Evolutionary conservation across 2,329 filamentous ascomycete species (phyloP).

Genomic region (Trichoderma oligosporum): DNA sequence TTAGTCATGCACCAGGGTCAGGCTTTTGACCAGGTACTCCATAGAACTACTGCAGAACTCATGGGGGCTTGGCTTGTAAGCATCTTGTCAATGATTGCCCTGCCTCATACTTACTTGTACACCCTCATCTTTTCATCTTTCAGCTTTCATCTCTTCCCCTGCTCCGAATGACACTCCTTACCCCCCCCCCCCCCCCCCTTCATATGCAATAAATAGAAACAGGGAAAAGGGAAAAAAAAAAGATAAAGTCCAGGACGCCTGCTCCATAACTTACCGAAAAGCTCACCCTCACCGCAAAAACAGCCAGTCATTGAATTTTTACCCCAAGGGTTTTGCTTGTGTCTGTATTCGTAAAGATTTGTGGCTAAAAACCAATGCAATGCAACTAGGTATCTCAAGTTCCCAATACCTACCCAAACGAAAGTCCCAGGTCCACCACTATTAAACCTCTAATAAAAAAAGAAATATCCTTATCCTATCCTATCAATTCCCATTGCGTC

Average conservation of each 20-base stretch:
- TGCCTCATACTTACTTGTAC: too few species aligned
- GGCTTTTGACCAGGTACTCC: background rate
- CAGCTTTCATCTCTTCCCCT: background rate
- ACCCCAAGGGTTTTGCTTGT: background rate
- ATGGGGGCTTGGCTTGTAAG: background rate
- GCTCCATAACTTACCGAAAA: background rate
- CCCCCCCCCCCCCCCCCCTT: background rate
- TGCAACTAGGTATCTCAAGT: background rate
- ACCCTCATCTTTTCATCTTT: background rate
- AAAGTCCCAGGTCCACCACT: background rate
- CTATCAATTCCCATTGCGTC: background rate
- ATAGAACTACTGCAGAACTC: conserved; percentile 4
- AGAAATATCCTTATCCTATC: background rate
- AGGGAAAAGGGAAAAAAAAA: too few species aligned
- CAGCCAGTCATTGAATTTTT: background rate
- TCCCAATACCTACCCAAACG: background rate
- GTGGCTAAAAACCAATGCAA: conserved; percentile 7
- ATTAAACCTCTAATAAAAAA: background rate
- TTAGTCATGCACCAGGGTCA: conserved; percentile 13
- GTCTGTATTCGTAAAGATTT: background rate
- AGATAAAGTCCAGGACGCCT: too few species aligned
- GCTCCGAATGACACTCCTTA: background rate
- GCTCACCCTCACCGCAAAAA: conserved; percentile 11
- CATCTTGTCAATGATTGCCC: too few species aligned
- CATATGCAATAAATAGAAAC: too few species aligned